These are phyloP conservation scores for Volvox reticuliferus DNA, from an alignment of 139 green algal genomes.

Conservation along the genomic window DNA sequence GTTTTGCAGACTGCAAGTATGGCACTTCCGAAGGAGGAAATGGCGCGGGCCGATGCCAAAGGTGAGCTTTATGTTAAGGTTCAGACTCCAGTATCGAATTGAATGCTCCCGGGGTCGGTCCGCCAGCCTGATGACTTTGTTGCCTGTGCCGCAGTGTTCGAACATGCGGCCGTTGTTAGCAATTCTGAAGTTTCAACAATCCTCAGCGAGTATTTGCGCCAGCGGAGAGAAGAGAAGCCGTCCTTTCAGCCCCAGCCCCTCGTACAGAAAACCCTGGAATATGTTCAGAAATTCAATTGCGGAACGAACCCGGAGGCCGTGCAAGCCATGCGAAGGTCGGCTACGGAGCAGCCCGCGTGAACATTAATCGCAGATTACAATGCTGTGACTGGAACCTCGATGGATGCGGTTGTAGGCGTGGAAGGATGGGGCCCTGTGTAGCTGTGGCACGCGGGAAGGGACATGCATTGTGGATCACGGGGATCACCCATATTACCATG, in stretches of 20 bases:
- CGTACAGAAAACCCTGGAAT: conserved; percentile 42
- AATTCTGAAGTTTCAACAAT: conserved; percentile 34
- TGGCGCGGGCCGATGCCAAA: conserved; percentile 29
- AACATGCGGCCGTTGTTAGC: conserved; percentile 31
- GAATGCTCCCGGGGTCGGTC: too few relatives aligned
- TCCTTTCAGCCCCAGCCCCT: conserved; percentile 41
- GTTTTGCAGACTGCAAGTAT: neutral
- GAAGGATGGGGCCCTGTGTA: too few relatives aligned
- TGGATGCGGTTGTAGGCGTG: too few relatives aligned
- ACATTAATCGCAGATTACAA: too few relatives aligned
- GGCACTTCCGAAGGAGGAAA: conserved; percentile 34
- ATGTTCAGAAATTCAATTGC: conserved; percentile 49
- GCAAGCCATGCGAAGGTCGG: conserved; percentile 29
- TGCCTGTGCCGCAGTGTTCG: conserved; percentile 7
- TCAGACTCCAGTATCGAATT: too few relatives aligned
- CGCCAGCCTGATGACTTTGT: too few relatives aligned
- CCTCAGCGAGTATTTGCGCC: conserved; percentile 20
- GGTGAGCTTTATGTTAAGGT: neutral
- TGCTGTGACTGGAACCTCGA: too few relatives aligned
- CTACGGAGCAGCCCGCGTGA: too few relatives aligned
- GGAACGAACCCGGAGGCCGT: conserved; percentile 40
- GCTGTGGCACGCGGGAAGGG: too few relatives aligned
- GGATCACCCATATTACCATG: too few relatives aligned
- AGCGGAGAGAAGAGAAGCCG: conserved; percentile 27
- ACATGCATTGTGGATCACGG: too few relatives aligned